Base-by-base conservation (phyloP, 2,329 filamentous ascomycete genomes). In the Aaosphaeria pasadenensis region DNA sequence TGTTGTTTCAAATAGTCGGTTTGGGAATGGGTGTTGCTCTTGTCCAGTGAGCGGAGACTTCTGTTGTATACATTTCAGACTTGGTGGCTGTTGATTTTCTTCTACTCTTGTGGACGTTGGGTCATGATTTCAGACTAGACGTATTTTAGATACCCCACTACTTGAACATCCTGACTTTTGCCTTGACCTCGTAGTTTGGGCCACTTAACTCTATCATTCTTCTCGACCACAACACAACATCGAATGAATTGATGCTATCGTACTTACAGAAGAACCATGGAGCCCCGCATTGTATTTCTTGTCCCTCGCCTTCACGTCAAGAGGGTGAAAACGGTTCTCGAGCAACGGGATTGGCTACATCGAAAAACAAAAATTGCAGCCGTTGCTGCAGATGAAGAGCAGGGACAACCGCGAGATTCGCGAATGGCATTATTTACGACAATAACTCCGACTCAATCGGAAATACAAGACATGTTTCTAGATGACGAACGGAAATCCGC, bases 1-100 rank as follows among this genome's bases (percentile, higher is more conserved):
- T 89, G 29, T 69, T 89, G 38, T 91, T 94, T 64, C 82, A 89
- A 64, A 55, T 82, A 41, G 67, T 85, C 31, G 82, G 76, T 54
- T 36, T 36, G 33, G 33, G 33, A 36, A 36, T n/a, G n/a, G 33
- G 9, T 36, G 33, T 24, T 2, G 17, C 17, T 24, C 17, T 24
- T 24, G 17, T 24, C 17, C 17, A 24, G 17, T 24, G 17, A 24
- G 17, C 17, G 17, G 17, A 24, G 17, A 24, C 17, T 24, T 24
- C 17, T 24, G 17, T 24, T 24, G 17, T 24, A 24, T 24, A 24
- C 17, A 24, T 24, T 24, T 24, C 17, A 24, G 17, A 24, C 17
- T 2, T 24, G 17, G 17, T 24, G 17, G 17, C 17, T 24, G 17
- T 24, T 24, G 17, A 24, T 24, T 24, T 24, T 24, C 17, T 24